A percentile compares a stretch with the other conserved stretches of the same genome.
Conservation (phyloP, 148 eudicot genomes). For the Rhododendron williamsianum region DNA sequence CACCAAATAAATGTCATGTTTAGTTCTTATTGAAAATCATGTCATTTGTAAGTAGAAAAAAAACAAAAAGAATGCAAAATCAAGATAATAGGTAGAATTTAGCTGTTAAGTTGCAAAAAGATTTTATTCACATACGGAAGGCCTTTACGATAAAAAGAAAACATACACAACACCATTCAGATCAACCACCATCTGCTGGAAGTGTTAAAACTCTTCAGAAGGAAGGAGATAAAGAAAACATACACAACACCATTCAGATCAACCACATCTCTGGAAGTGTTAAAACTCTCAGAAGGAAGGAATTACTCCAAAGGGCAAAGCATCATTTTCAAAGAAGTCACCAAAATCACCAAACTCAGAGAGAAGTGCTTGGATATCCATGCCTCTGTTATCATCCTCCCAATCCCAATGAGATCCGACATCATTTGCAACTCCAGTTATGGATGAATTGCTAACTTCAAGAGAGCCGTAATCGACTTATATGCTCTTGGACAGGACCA, state of each 20-base stretch:
- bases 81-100: not conserved
- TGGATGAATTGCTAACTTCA: conserved; percentile 45
- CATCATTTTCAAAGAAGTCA: conserved; percentile 82
- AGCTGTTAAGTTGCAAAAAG: not conserved
- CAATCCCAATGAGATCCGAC: conserved; percentile 69
- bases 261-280: not conserved
- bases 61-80: not conserved
- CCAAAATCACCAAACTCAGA: conserved; percentile 97
- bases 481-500: conserved; percentile 1
- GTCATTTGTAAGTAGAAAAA: not conserved
- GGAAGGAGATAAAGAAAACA: not conserved
- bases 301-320: conserved; percentile 79
- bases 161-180: not conserved
- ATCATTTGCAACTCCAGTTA: conserved; percentile 57
- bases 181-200: not conserved
- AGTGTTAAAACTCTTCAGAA: not conserved
- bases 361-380: conserved; percentile 91
- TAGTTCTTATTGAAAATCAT: conserved; percentile 10
- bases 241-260: not conserved
- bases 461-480: conserved; percentile 34
- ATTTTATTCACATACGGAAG: not conserved
- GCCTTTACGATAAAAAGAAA: not conserved
- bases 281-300: not conserved
- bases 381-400: conserved; percentile 87
- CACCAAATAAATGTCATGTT: conserved; percentile 32